A percentile compares a stretch with the other conserved stretches of the same genome.
These are phyloP conservation scores for Penicillium aurantiogriseum DNA, from an alignment of 2,329 filamentous ascomycete genomes.

Conservation along the genomic window DNA sequence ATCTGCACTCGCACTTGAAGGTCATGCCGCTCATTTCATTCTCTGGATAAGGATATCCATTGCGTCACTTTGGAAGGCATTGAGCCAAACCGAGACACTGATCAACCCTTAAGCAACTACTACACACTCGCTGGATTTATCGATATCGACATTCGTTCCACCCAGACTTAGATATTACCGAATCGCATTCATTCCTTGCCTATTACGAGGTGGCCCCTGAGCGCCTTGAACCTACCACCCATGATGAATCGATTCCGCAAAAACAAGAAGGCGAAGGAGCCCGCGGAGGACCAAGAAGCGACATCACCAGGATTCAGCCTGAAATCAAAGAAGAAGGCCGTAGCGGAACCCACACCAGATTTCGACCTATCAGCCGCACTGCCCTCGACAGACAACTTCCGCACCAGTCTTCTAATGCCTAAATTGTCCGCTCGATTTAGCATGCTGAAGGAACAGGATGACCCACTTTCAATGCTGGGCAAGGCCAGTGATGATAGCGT, in stretches of 20 bases:
- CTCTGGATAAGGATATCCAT: constrained; percentile 17
- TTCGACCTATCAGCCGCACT: constrained; percentile 73
- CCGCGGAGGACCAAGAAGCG: constrained; percentile 40
- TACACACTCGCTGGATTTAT: neutral
- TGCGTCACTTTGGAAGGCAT: constrained; percentile 11
- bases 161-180: neutral
- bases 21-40: constrained; percentile 23
- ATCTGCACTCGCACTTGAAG: constrained; percentile 9
- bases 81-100: neutral
- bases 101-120: constrained; percentile 3
- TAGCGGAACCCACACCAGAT: constrained; percentile 62
- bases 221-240: neutral
- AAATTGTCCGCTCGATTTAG: constrained; percentile 93
- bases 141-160: constrained; percentile 8
- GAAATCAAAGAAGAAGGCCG: constrained; percentile 50
- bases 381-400: constrained; percentile 83
- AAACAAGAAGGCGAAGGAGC: constrained; percentile 39
- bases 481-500: constrained; percentile 97
- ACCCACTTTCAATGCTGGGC: constrained; percentile 81
- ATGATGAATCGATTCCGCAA: constrained; percentile 45
- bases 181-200: neutral
- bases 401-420: constrained; percentile 93
- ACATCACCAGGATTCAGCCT: constrained; percentile 33
- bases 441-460: constrained; percentile 93
- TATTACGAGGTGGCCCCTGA: neutral